Percentiles rank a stretch among this genome's conserved stretches.
Conservation (phyloP, 495 filamentous ascomycete species). For the Achaetomiella virescens region DNA sequence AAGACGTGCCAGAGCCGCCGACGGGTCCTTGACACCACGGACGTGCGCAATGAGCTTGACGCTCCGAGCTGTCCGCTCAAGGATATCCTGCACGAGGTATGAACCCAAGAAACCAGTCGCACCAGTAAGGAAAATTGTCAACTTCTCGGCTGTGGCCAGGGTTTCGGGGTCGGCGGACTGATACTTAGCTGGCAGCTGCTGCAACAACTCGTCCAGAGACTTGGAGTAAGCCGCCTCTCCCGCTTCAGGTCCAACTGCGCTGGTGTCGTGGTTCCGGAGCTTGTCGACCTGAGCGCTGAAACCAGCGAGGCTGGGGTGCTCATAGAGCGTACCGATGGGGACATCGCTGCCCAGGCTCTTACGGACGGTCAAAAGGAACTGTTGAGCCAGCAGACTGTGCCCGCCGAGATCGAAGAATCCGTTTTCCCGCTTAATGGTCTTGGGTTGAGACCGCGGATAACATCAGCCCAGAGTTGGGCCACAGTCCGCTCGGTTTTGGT, state of each 20-base stretch:
- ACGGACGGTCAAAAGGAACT: slow-evolving; percentile 64
- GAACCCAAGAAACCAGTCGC: slow-evolving; percentile 89
- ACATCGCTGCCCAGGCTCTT: slow-evolving; percentile 62
- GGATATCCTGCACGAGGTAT: slow-evolving; percentile 69
- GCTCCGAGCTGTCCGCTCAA: slow-evolving; percentile 50
- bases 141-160: slow-evolving; percentile 27
- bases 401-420: slow-evolving; percentile 87
- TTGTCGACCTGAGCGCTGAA: slow-evolving; percentile 74
- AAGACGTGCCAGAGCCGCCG: slow-evolving; percentile 46
- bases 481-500: slow-evolving; percentile 37
- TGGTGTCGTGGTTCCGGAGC: slow-evolving; percentile 32
- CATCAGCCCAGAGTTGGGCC: slow-evolving; percentile 34
- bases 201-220: slow-evolving; percentile 44
- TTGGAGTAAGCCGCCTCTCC: slow-evolving; percentile 64
- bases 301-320: slow-evolving; percentile 62
- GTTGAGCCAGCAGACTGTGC: slow-evolving; percentile 80
- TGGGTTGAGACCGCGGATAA: slow-evolving; percentile 52
- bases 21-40: slow-evolving; percentile 51
- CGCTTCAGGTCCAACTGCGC: slow-evolving; percentile 40
- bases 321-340: slow-evolving; percentile 70
- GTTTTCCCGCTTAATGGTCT: slow-evolving; percentile 57
- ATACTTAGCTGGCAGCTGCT: slow-evolving; percentile 33
- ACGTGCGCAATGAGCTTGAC: slow-evolving; percentile 74
- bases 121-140: slow-evolving; percentile 78
- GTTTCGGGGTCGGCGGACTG: slow-evolving; percentile 31